Conservation (phyloP, 202 grass and related monocot species). For the Setaria italica region DNA sequence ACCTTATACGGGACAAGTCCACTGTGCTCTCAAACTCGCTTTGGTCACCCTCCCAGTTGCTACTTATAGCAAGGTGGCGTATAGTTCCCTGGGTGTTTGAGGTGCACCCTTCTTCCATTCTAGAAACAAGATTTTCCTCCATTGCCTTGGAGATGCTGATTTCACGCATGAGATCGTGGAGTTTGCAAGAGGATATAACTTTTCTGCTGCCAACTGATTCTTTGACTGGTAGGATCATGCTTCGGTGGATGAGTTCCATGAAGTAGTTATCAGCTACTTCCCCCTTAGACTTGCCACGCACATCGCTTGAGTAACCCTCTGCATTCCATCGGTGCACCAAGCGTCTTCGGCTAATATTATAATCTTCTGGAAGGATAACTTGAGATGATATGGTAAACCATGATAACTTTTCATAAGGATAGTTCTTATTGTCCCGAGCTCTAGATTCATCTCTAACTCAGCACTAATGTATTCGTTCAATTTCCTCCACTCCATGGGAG, state of each 20-base stretch:
- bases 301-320: background rate
- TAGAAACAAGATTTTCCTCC: background rate
- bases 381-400: slow-evolving; percentile 7
- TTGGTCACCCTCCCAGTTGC: background rate
- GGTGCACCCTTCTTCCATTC: background rate
- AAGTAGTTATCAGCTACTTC: background rate
- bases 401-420: slow-evolving; percentile 7
- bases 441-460: background rate
- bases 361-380: background rate
- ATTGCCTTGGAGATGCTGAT: slow-evolving; percentile 19
- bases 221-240: background rate
- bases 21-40: background rate
- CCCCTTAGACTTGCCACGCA: background rate
- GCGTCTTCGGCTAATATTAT: background rate
- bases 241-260: background rate
- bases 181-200: background rate
- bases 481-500: background rate
- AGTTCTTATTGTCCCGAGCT: background rate
- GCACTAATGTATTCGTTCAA: background rate
- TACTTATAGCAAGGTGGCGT: background rate
- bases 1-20: background rate
- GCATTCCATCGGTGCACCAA: background rate
- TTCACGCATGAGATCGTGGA: background rate
- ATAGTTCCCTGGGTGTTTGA: background rate
- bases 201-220: background rate